Percentiles rank a stretch among this genome's conserved stretches.
Conservation (phyloP, 2,329 filamentous ascomycete species). For the Aspergillus novoparasiticus region DNA sequence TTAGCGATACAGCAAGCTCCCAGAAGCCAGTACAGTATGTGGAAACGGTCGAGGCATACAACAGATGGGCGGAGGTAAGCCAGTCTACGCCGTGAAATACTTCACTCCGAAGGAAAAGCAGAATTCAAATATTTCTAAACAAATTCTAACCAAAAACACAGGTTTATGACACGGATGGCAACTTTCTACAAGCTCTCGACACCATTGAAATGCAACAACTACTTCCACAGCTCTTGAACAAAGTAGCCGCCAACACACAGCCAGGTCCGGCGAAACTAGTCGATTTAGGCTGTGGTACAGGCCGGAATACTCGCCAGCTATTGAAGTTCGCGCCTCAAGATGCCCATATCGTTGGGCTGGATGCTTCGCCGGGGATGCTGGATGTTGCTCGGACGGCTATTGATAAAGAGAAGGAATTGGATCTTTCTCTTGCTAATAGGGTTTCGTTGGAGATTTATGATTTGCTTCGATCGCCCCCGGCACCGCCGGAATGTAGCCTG, state of each 20-base stretch:
- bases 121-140: not conserved
- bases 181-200: conserved; percentile 67
- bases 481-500: conserved; percentile 20
- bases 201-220: conserved; percentile 56
- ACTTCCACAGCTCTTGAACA: conserved; percentile 52
- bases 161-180: conserved; percentile 67
- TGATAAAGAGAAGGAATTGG: conserved; percentile 5
- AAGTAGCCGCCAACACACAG: conserved; percentile 18
- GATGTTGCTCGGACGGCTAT: conserved; percentile 51
- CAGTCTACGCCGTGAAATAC: not conserved
- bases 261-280: conserved; percentile 47
- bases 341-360: conserved; percentile 55
- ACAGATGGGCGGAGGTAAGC: conserved; percentile 40
- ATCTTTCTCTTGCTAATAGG: conserved; percentile 3
- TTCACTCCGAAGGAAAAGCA: not conserved
- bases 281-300: conserved; percentile 69
- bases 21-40: conserved; percentile 30
- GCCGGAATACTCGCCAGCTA: conserved; percentile 62
- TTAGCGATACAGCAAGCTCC: not conserved
- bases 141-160: conserved; percentile 16
- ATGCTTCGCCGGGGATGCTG: conserved; percentile 62
- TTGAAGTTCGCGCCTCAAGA: conserved; percentile 21
- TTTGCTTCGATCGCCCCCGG: conserved; percentile 34
- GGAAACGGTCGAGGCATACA: conserved; percentile 40
- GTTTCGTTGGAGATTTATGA: conserved; percentile 43